phyloP scores from a whole-genome alignment of 2,329 filamentous ascomycete genomes.

The Colletotrichum noveboracense region DNA sequence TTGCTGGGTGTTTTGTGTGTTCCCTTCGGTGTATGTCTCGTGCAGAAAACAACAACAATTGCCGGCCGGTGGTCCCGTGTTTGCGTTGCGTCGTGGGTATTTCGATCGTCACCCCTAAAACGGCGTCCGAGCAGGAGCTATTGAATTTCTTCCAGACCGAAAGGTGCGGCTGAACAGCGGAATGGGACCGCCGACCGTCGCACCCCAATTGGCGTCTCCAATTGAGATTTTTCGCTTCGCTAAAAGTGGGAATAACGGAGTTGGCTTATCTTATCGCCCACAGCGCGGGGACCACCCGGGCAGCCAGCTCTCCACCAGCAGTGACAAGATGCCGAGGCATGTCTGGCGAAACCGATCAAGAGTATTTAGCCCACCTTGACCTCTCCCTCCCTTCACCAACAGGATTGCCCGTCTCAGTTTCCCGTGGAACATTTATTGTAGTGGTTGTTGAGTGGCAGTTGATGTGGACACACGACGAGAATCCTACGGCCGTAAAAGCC shows the following conservation, averaged over 20 bases:
- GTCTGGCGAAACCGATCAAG: not conserved
- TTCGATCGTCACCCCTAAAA: not conserved
- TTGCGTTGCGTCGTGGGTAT: not conserved
- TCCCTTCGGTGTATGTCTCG: not conserved
- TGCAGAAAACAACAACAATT: not conserved
- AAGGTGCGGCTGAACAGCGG: not conserved
- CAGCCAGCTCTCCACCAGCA: not conserved
- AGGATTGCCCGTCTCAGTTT: not conserved
- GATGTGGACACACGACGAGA: not conserved
- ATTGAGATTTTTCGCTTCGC: slow-evolving; percentile 8
- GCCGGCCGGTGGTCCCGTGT: not conserved
- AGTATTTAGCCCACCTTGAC: not conserved
- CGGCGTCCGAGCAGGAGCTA: not conserved
- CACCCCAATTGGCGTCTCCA: not conserved
- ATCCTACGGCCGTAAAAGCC: not conserved
- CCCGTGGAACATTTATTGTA: not conserved
- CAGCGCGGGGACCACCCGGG: not conserved
- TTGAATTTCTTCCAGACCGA: not conserved
- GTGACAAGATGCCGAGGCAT: not conserved
- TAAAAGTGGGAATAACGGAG: not conserved
- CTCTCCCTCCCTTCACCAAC: not conserved
- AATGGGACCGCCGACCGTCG: not conserved
- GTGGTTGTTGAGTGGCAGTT: not conserved
- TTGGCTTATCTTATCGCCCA: not conserved
- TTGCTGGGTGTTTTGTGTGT: not conserved